Evolutionary conservation across 345 rosid species (phyloP), one percentile per base, ranked within the genome.

Genomic region (Bruguiera sexangula): DNA sequence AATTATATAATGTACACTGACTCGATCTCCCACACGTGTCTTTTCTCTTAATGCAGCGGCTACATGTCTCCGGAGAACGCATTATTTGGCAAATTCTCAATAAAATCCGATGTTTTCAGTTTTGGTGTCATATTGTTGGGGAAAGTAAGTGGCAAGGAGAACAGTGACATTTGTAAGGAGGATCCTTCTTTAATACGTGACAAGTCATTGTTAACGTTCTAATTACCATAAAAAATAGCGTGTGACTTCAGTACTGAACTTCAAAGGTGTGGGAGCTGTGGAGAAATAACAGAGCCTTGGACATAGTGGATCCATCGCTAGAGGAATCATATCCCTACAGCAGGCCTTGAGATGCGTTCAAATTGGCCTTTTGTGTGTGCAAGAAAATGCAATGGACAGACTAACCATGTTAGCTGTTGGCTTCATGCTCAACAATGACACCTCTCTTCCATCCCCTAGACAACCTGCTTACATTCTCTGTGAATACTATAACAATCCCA

Each of bases 21-120:
- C 37, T 34, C 6, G 7, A 34, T 34, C 37, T 34, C 37, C 6
- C 22, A 8, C 6, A 5, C 4, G 10, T 36, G 77, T 27, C 37
- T 22, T 19, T 53, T 53, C 22, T 53, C 22, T 22, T 53, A 2
- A 9, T 53, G 16, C 80, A 86, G 96, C 22, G 90, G 96, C 21
- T 92, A 89, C 29, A 92, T 88, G 93, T 81, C 96, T 21, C 96
- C 92, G 0, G 90, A 92, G 51, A 87, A 92, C 29, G 96, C 93
- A 26, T 78, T 87, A 91, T 75, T 67, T 21, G 93, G 93, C 0
- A 71, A 74, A 9, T 90, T 88, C 66, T 92, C 96, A 0, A 63
- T 76, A 8, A 90, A 92, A 69, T 90, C 95, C 0, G 94, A 92
- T 20, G 91, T 89, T 0, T 89, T 80, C 22, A 89, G 92, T 64